Evolutionary conservation across 1,284 basidiomycete genomes (phyloP), one percentile per base, ranked within the genome.

Genomic region (Testicularia cyperi): DNA sequence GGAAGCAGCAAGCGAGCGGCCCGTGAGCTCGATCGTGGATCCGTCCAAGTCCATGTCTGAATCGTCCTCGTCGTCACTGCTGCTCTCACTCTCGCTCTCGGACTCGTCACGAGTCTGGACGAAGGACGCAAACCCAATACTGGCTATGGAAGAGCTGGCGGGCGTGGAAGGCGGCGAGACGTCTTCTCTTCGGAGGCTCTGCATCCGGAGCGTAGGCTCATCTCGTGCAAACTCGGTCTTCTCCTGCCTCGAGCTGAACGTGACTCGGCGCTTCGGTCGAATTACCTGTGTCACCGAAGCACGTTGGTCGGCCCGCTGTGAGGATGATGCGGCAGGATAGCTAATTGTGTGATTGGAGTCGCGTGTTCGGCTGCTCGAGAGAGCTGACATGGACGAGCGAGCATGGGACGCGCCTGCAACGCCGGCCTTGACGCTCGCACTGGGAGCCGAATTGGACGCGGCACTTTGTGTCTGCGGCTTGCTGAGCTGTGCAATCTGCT

Each of bases 191-290:
- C 58, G 46, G 20, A 52, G 33, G 41, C 48, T 53, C 16, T 49
- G 44, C 31, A 65, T 47, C 28, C 55, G 58, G 27, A 65, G 54
- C 3, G 63, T 65, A 24, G 63, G 63, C 31, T 65, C 63, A 22
- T 65, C 63, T 12, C 46, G 45, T 8, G 47, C 63, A 30, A 62
- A 61, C 22, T 62, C 57, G 29, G 63, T 65, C 38, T 62, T 56
- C 31, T 65, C 63, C 32, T 65, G 63, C 3, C 63, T 49, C 20
- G 49, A 43, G 43, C 63, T 65, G 51, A 65, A 65, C 3, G 63
- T 65, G 34, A 65, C 63, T 23, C 63, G 36, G 19, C 63, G 48
- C 38, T 58, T 62, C 7, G 54, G 54, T 12, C 60, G 53, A 16
- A 62, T 34, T 25, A 62, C 43, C 18, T 62, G 58, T 6, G 58